Evolutionary conservation across 1,139 yeast genomes (phyloP).

Genomic region (Saccharomycopsis hybrid): DNA sequence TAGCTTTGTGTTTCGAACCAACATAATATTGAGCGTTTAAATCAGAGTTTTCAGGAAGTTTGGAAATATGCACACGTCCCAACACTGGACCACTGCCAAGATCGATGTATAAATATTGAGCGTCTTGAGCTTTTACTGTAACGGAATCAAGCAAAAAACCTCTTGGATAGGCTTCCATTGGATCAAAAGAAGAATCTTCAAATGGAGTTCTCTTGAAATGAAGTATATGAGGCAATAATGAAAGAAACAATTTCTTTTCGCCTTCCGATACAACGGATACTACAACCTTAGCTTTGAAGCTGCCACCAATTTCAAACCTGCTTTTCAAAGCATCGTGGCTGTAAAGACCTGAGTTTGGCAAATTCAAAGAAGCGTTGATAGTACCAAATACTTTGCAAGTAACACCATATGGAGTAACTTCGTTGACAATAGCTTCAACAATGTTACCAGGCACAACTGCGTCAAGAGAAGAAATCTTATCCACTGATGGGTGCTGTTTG

Average conservation of each 20-base stretch:
- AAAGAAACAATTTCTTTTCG: slow-evolving; percentile 54
- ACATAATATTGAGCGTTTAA: slow-evolving; percentile 43
- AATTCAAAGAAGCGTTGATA: slow-evolving; percentile 63
- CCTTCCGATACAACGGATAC: slow-evolving; percentile 54
- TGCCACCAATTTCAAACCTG: slow-evolving; percentile 59
- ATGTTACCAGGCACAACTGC: slow-evolving; percentile 79
- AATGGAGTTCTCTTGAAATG: slow-evolving; percentile 25
- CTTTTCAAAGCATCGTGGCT: slow-evolving; percentile 47
- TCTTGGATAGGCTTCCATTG: slow-evolving; percentile 65
- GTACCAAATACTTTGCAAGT: slow-evolving; percentile 62
- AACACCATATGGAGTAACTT: slow-evolving; percentile 56
- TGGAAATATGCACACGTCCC: slow-evolving; percentile 73
- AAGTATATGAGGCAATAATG: slow-evolving; percentile 54
- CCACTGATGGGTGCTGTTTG: slow-evolving; percentile 37
- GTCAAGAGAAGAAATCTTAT: slow-evolving; percentile 63
- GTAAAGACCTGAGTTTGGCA: slow-evolving; percentile 56
- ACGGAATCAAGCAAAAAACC: slow-evolving; percentile 65
- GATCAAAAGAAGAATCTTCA: slow-evolving; percentile 24
- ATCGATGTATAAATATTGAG: slow-evolving; percentile 48
- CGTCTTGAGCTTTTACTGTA: slow-evolving; percentile 52
- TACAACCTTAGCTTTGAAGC: slow-evolving; percentile 61
- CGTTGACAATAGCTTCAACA: slow-evolving; percentile 67
- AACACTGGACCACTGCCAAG: slow-evolving; percentile 47
- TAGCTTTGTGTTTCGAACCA: slow-evolving; percentile 68
- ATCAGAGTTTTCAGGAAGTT: slow-evolving; percentile 42